phyloP scores from a whole-genome alignment of 768 basidiomycete genomes.

The Hemileccinum rubropunctum region DNA sequence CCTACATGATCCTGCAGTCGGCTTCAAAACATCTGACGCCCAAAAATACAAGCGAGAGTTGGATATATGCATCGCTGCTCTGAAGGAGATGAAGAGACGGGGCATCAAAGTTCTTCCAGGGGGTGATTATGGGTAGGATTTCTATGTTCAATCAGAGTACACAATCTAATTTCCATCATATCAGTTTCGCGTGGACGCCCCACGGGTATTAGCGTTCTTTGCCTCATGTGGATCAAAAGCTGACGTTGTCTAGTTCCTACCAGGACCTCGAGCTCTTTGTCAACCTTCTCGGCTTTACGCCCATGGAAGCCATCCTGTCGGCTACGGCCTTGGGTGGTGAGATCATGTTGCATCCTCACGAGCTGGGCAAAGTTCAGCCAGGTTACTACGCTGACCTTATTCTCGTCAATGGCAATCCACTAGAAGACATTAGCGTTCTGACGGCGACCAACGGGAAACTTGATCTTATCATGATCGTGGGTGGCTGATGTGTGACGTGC shows the following conservation, averaged over 20 bases:
- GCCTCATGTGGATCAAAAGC: not conserved
- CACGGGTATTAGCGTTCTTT: slow-evolving; percentile 22
- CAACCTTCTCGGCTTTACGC: slow-evolving; percentile 32
- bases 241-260: slow-evolving; percentile 28
- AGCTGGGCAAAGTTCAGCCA: slow-evolving; percentile 35
- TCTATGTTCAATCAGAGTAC: not conserved
- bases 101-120: slow-evolving; percentile 37
- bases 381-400: slow-evolving; percentile 38
- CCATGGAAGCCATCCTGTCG: slow-evolving; percentile 37
- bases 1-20: slow-evolving; percentile 5
- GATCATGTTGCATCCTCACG: slow-evolving; percentile 34
- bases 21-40: slow-evolving; percentile 16
- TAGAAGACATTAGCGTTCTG: slow-evolving; percentile 34
- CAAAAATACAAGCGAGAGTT: slow-evolving; percentile 31
- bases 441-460: slow-evolving; percentile 31
- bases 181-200: slow-evolving; percentile 32
- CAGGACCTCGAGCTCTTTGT: slow-evolving; percentile 38
- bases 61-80: slow-evolving; percentile 30
- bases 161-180: not conserved
- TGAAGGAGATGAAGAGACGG: slow-evolving; percentile 36
- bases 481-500: slow-evolving; percentile 1
- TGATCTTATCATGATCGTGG: slow-evolving; percentile 35
- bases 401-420: slow-evolving; percentile 35
- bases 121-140: slow-evolving; percentile 35
- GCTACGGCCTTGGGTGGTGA: slow-evolving; percentile 37